These are phyloP conservation scores for Clonostachys solani DNA, from an alignment of 2,329 filamentous ascomycete species.

Conservation along the genomic window DNA sequence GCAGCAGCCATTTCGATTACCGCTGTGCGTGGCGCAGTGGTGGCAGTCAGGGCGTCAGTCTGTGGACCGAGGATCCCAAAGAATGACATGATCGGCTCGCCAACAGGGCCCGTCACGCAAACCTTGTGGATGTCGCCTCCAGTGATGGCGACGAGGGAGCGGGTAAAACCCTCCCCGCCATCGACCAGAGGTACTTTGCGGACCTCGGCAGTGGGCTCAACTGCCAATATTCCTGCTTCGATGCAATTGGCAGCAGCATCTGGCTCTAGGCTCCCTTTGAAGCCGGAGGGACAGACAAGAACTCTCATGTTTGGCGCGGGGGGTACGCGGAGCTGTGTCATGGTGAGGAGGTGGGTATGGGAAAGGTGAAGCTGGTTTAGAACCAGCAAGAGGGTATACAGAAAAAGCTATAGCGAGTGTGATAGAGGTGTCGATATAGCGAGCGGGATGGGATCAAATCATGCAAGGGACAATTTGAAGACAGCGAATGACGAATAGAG, in stretches of 20 bases:
- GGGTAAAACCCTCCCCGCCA: conserved; percentile 47
- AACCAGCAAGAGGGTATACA: too few relatives aligned
- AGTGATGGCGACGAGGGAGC: conserved; percentile 36
- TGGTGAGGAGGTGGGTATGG: too few relatives aligned
- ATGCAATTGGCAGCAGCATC: conserved; percentile 45
- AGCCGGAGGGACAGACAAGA: conserved; percentile 46
- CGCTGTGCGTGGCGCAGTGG: conserved; percentile 24
- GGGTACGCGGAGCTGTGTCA: too few relatives aligned
- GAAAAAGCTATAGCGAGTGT: too few relatives aligned
- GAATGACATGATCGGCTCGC: conserved; percentile 32
- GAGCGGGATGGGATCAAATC: too few relatives aligned
- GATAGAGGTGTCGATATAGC: too few relatives aligned
- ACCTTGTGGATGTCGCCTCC: conserved; percentile 28
- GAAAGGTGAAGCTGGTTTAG: too few relatives aligned
- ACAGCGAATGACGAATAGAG: too few relatives aligned
- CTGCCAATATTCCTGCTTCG: conserved; percentile 38
- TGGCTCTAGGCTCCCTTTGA: conserved; percentile 47
- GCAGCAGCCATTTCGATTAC: conserved; percentile 50
- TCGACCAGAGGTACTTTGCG: conserved; percentile 46
- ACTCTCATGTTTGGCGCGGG: conserved; percentile 17
- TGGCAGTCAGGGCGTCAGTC: conserved; percentile 2
- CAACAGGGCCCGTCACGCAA: conserved; percentile 37
- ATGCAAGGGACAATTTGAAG: too few relatives aligned
- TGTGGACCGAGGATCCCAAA: conserved; percentile 35
- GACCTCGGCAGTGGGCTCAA: conserved; percentile 32